Evolutionary conservation across 805 yeast species (phyloP).

Genomic region (Candida andamanensis): DNA sequence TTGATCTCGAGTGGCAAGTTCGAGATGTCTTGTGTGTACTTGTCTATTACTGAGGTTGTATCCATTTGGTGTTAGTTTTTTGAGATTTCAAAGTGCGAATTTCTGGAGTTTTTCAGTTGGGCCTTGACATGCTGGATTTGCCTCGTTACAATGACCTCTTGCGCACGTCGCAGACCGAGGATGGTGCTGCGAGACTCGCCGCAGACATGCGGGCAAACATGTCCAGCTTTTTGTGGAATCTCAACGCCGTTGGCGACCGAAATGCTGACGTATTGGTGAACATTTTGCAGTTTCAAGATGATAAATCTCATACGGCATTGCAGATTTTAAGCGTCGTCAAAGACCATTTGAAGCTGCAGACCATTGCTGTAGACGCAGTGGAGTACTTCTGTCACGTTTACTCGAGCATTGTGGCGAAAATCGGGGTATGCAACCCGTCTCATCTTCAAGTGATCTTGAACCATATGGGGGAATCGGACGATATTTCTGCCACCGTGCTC

Average conservation of each 20-base stretch:
- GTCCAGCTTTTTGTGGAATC: constrained; percentile 12
- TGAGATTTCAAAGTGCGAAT: too few species aligned
- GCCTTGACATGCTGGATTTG: too few species aligned
- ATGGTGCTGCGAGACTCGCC: too few species aligned
- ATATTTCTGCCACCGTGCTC: constrained; percentile 14
- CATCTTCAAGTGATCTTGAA: constrained; percentile 19
- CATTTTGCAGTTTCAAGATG: constrained; percentile 4
- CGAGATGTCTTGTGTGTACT: constrained; percentile 57
- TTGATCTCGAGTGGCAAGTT: constrained; percentile 86
- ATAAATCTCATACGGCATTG: constrained; percentile 1
- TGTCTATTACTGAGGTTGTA: constrained; percentile 65
- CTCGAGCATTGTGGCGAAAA: constrained; percentile 16
- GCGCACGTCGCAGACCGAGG: too few species aligned
- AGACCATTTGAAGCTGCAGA: constrained; percentile 5
- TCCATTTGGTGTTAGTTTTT: too few species aligned
- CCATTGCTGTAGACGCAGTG: constrained; percentile 1
- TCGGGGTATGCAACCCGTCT: constrained; percentile 13
- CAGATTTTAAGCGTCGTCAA: constrained; percentile 8
- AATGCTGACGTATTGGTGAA: constrained; percentile 14
- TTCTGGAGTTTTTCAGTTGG: too few species aligned
- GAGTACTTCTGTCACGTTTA: constrained; percentile 15
- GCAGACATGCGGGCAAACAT: constrained; percentile 17
- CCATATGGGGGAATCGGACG: too few species aligned
- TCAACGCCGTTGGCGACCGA: constrained; percentile 12
- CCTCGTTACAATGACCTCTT: too few species aligned